Evolutionary conservation across 148 eudicot species (phyloP), one percentile per base, ranked within the genome.

Genomic region (Chenopodium berlandieri): DNA sequence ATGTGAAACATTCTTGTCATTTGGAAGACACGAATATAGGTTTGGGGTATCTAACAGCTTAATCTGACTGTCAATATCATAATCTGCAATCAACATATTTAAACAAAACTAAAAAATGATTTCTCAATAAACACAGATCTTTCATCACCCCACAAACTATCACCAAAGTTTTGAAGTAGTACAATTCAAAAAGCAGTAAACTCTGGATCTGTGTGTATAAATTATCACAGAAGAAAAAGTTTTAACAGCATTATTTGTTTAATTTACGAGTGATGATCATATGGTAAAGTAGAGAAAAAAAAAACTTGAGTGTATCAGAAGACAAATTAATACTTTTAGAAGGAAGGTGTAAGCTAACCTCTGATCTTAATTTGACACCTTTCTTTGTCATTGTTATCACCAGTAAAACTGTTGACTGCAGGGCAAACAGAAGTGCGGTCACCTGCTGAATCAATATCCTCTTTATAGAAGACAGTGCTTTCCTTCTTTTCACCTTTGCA

Each of bases 301-400:
- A 14, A 62, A 62, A 27, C 23, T 44, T 7, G 14, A 67, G 60
- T 25, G 63, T 46, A 63, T 25, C 12, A 48, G 23, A 25, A 52
- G 32, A 47, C 2, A 9, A 20, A 58, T 19, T 8, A 34, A 1
- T 23, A 65, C 72, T 52, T 31, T 25, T 32, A 17, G 62, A 32
- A 50, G 34, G 25, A 73, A 25, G 46, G 62, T 31, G 22, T 20
- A 27, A 71, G 27, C 76, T 67, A 81, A 92, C 96, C 94, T 86
- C 77, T 78, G 78, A 83, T 82, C 67, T 58, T 85, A 83, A 75
- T 72, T 75, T 73, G 79, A 77, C 87, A 79, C 75, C 30, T 72
- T 10, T 40, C 19, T 1, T n/a, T 40, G 27, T 44, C 56, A 46
- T 72, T 72, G 54, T 9, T 85, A 70, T 76, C 88, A 9, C 77